Percentiles rank a stretch among this genome's conserved stretches.
phyloP scores from a whole-genome alignment of 2,329 filamentous ascomycete species.

The Dactylonectria estremocensis region DNA sequence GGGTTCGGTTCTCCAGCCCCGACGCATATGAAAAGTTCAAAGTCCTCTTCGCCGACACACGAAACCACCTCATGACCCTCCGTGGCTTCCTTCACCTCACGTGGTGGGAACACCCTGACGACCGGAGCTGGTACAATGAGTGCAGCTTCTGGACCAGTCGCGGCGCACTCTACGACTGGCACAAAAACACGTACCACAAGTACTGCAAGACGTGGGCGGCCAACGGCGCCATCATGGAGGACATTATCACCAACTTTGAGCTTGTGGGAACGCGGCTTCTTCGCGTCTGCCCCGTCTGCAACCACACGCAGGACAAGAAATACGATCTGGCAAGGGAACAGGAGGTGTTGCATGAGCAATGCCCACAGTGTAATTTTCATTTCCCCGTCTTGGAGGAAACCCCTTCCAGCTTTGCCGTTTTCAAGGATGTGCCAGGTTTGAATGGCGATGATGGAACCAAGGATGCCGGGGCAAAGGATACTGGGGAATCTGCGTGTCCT shows the following conservation, averaged over 20 bases:
- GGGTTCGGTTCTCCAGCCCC: slow-evolving; percentile 34
- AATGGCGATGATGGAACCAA: background rate
- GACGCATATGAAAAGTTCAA: slow-evolving; percentile 35
- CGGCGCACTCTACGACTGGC: slow-evolving; percentile 33
- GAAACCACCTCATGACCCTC: slow-evolving; percentile 33
- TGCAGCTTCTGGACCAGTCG: slow-evolving; percentile 39
- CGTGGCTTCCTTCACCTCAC: slow-evolving; percentile 27
- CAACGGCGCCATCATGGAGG: slow-evolving; percentile 40
- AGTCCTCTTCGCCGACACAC: slow-evolving; percentile 35
- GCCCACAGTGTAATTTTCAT: slow-evolving; percentile 37
- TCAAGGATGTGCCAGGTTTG: slow-evolving; percentile 24
- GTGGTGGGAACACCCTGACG: slow-evolving; percentile 35
- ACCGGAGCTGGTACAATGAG: slow-evolving; percentile 34
- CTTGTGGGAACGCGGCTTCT: slow-evolving; percentile 34
- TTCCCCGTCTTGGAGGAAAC: slow-evolving; percentile 38
- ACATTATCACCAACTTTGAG: slow-evolving; percentile 40
- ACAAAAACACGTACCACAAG: slow-evolving; percentile 40
- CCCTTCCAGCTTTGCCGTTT: slow-evolving; percentile 34
- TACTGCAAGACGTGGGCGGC: slow-evolving; percentile 36
- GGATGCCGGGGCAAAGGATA: background rate
- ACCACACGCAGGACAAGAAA: slow-evolving; percentile 35
- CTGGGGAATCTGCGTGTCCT: background rate
- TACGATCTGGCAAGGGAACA: slow-evolving; percentile 39
- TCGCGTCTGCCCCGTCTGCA: slow-evolving; percentile 35
- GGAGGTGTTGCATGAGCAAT: slow-evolving; percentile 33